Evolutionary conservation across 2,329 filamentous ascomycete species (phyloP).

Genomic region (Colletotrichum paranaense): DNA sequence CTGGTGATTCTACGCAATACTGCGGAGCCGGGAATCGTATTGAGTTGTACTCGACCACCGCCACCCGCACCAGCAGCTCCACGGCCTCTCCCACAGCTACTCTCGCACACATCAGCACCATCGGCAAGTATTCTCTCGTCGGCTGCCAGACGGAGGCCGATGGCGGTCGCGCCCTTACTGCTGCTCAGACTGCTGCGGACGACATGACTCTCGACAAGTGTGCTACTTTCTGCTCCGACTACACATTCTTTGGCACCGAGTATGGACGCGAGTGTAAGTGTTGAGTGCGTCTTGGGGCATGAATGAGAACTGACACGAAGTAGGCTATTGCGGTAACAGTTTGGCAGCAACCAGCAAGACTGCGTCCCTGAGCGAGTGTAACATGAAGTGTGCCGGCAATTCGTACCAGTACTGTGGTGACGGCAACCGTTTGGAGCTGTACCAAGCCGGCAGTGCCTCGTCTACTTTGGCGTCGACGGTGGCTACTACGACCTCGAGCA

Average conservation of each 20-base stretch:
- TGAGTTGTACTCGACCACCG: conserved; percentile 56
- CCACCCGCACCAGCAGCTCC: conserved; percentile 41
- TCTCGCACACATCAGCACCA: conserved; percentile 45
- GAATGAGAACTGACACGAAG: neutral
- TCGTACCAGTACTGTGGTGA: conserved; percentile 51
- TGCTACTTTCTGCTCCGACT: conserved; percentile 48
- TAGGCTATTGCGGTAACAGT: conserved; percentile 52
- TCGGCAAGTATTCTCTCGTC: conserved; percentile 48
- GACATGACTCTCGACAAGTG: conserved; percentile 53
- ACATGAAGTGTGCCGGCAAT: conserved; percentile 50
- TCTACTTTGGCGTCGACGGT: conserved; percentile 10
- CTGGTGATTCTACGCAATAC: conserved; percentile 53
- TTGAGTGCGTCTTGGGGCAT: neutral
- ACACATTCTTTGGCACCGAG: conserved; percentile 51
- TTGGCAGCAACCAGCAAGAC: conserved; percentile 45
- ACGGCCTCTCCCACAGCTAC: conserved; percentile 47
- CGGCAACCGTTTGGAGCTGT: conserved; percentile 51
- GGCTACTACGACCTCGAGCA: conserved; percentile 10
- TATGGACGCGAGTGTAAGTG: conserved; percentile 51
- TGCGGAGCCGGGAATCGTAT: conserved; percentile 56
- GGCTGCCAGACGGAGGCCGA: conserved; percentile 55
- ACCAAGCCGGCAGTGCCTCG: conserved; percentile 40
- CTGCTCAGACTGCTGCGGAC: conserved; percentile 45
- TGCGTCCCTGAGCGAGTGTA: conserved; percentile 48
- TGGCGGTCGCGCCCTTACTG: conserved; percentile 49